Conservation (phyloP, 768 basidiomycete species). For the Pulveroboletus sp. region DNA sequence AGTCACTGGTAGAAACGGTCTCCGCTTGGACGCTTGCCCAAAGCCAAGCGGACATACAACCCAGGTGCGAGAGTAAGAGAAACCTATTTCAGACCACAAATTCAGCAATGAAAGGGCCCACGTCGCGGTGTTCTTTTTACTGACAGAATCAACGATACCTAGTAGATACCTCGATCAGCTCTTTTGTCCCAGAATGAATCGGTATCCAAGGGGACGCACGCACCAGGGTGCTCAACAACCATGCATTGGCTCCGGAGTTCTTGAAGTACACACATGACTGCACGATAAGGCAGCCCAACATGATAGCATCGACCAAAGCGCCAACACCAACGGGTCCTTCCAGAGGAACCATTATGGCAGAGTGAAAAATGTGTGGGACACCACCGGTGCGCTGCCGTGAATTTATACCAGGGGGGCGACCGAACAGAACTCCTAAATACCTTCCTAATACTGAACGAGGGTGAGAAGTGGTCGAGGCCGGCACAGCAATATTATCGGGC, state of each 20-base stretch:
- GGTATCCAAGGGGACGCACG: slow-evolving; percentile 1
- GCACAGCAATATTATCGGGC: slow-evolving; percentile 11
- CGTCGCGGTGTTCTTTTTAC: background rate
- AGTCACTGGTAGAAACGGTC: slow-evolving; percentile 5
- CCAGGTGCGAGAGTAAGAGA: slow-evolving; percentile 15
- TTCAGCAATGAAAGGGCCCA: slow-evolving; percentile 5
- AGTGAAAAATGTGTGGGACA: background rate
- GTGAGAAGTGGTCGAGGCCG: slow-evolving; percentile 3
- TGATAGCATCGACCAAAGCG: slow-evolving; percentile 18
- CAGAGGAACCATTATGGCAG: slow-evolving; percentile 19
- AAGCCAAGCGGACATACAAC: slow-evolving; percentile 18
- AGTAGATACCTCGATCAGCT: background rate
- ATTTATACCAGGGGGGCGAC: slow-evolving; percentile 16
- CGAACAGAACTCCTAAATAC: slow-evolving; percentile 6
- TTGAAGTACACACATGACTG: slow-evolving; percentile 27
- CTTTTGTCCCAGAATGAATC: background rate
- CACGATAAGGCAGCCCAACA: slow-evolving; percentile 24
- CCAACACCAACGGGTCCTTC: slow-evolving; percentile 25
- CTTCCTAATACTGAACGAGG: slow-evolving; percentile 6
- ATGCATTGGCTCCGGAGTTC: slow-evolving; percentile 12
- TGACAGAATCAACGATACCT: slow-evolving; percentile 20
- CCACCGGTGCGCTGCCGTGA: background rate
- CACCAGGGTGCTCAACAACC: slow-evolving; percentile 16
- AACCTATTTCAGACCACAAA: slow-evolving; percentile 4
- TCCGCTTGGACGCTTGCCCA: slow-evolving; percentile 12